A percentile compares a stretch with the other conserved stretches of the same genome.
Evolutionary conservation across 176 grass and related monocot genomes (phyloP).

Genomic region (Urochloa ruziziensis): DNA sequence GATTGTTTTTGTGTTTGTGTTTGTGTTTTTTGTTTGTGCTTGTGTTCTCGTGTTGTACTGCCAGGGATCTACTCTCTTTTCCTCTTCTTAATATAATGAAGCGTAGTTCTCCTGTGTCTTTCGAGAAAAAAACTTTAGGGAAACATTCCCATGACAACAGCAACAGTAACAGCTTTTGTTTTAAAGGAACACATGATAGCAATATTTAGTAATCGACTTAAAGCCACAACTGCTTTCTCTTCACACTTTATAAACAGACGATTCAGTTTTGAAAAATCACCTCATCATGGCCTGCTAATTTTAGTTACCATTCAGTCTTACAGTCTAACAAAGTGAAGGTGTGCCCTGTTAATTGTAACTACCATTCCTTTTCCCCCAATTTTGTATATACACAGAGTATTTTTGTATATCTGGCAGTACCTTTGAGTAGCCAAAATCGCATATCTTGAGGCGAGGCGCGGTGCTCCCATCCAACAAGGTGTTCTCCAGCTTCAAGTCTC

Average conservation of each 20-base stretch:
- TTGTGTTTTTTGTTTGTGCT: no score
- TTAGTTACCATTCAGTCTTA: not conserved
- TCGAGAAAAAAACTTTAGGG: no score
- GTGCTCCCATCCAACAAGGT: constrained; percentile 65
- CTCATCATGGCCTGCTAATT: not conserved
- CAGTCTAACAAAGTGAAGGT: not conserved
- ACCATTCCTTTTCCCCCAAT: not conserved
- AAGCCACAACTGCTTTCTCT: not conserved
- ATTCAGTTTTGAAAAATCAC: not conserved
- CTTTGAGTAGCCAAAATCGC: constrained; percentile 84
- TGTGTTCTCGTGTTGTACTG: no score
- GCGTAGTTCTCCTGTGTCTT: no score
- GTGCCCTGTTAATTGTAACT: not conserved
- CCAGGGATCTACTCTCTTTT: no score
- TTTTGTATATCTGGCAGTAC: not conserved
- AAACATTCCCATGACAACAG: not conserved
- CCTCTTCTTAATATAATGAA: no score
- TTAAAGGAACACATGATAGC: no score
- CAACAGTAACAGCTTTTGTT: not conserved
- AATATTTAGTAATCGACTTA: not conserved
- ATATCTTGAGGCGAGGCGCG: constrained; percentile 73
- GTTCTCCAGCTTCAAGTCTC: constrained; percentile 82
- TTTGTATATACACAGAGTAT: not conserved
- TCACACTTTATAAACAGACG: not conserved
- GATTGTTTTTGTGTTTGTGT: no score